Evolutionary conservation across 306 rosid species (phyloP).

Genomic region (Corylus americana): DNA sequence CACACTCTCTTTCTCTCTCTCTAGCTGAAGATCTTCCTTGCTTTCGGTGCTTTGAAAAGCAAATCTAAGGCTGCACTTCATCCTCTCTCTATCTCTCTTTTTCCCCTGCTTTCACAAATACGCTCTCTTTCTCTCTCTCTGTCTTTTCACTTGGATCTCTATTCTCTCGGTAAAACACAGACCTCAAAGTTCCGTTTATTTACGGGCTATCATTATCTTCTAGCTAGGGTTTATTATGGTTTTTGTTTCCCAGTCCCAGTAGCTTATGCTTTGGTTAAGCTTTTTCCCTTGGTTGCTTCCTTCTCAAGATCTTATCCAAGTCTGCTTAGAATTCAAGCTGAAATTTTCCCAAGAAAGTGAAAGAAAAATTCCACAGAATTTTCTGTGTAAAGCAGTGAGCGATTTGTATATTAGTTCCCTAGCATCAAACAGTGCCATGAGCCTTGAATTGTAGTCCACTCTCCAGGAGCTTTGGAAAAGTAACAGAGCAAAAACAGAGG

Average conservation of each 20-base stretch:
- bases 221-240: conserved; percentile 2
- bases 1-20: not conserved
- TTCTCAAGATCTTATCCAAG: conserved; percentile 81
- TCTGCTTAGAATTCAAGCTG: conserved; percentile 72
- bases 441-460: conserved; percentile 26
- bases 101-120: conserved; percentile 1
- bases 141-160: conserved; percentile 25
- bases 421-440: conserved; percentile 28
- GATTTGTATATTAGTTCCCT: conserved; percentile 32
- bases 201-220: conserved; percentile 31
- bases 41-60: conserved; percentile 40
- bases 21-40: conserved; percentile 47
- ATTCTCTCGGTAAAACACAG: conserved; percentile 16
- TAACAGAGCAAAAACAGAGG: not conserved
- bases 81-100: conserved; percentile 13
- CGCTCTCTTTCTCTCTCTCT: not conserved
- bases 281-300: conserved; percentile 49
- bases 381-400: conserved; percentile 20
- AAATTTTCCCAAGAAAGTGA: conserved; percentile 29
- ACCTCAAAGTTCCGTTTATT: conserved; percentile 33
- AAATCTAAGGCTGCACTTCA: conserved; percentile 24
- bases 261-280: conserved; percentile 24
- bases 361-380: conserved; percentile 41
- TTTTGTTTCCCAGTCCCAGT: conserved; percentile 1
- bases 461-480: not conserved